phyloP scores from a whole-genome alignment of 306 rosid genomes.

The Cucumis cinereus region DNA sequence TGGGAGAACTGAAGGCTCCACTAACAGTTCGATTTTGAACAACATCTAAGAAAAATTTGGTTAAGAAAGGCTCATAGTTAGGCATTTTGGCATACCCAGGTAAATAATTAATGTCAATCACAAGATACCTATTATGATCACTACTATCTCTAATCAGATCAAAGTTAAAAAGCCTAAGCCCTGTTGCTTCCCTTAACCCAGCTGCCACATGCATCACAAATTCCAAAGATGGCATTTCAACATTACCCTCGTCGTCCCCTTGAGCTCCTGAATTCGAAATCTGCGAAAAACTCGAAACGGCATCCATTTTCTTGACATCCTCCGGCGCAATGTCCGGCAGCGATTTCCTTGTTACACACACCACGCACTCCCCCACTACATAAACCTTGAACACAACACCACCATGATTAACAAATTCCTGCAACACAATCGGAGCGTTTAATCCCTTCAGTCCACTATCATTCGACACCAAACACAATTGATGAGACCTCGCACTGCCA shows the following conservation, averaged over 20 bases:
- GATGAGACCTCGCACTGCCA: constrained; percentile 75
- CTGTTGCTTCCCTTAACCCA: constrained; percentile 46
- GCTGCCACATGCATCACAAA: constrained; percentile 51
- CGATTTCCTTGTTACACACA: constrained; percentile 77
- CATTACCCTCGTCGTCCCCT: constrained; percentile 40
- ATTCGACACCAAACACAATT: constrained; percentile 60
- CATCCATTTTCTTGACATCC: constrained; percentile 35
- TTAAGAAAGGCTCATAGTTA: constrained; percentile 58
- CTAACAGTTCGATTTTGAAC: constrained; percentile 15
- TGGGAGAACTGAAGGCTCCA: not conserved
- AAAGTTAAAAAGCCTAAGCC: constrained; percentile 67
- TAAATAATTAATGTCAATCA: constrained; percentile 83
- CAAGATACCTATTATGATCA: constrained; percentile 61
- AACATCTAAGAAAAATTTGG: constrained; percentile 72
- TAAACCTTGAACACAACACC: constrained; percentile 89
- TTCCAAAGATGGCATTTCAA: constrained; percentile 67
- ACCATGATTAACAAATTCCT: constrained; percentile 87
- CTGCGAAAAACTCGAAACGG: constrained; percentile 59
- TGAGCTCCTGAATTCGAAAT: constrained; percentile 45
- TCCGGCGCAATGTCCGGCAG: constrained; percentile 71
- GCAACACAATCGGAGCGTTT: constrained; percentile 73
- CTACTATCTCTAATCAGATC: constrained; percentile 76
- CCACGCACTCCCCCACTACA: constrained; percentile 61
- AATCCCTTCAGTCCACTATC: constrained; percentile 41
- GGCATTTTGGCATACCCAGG: constrained; percentile 99